A percentile compares a stretch with the other conserved stretches of the same genome.
These are phyloP conservation scores for Inonotus obliquus DNA, from an alignment of 1,284 basidiomycete species.

Conservation along the genomic window DNA sequence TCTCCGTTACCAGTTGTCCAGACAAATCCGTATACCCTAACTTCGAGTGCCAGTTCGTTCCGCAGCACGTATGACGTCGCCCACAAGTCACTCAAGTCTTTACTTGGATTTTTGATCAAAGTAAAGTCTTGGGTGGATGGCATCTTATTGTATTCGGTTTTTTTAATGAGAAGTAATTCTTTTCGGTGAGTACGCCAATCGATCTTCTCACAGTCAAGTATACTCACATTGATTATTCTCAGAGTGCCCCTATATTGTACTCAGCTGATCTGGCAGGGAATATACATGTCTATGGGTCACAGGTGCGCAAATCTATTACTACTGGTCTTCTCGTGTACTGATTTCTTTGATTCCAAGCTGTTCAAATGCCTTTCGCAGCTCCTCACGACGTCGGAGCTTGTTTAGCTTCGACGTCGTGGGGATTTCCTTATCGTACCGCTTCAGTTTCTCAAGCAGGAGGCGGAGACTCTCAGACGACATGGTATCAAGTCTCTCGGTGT, in stretches of 20 bases:
- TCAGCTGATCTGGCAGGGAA: too few relatives aligned
- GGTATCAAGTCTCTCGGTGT: neutral
- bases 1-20: too few relatives aligned
- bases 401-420: neutral
- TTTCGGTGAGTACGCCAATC: neutral
- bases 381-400: neutral
- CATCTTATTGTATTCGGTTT: neutral
- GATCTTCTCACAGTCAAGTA: neutral
- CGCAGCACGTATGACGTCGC: too few relatives aligned
- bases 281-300: too few relatives aligned
- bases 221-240: neutral
- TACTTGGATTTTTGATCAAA: neutral
- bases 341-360: neutral
- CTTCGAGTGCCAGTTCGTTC: too few relatives aligned
- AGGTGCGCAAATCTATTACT: neutral
- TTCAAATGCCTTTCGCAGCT: neutral
- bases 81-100: neutral
- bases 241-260: neutral
- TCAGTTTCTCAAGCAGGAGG: neutral
- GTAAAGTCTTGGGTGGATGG: too few relatives aligned
- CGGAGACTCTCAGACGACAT: neutral
- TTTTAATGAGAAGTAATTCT: neutral
- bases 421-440: neutral
- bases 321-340: neutral
- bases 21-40: too few relatives aligned